Evolutionary conservation across 208 protist species (phyloP), one percentile per base, ranked within the genome.

Genomic region (Leishmania turanica): DNA sequence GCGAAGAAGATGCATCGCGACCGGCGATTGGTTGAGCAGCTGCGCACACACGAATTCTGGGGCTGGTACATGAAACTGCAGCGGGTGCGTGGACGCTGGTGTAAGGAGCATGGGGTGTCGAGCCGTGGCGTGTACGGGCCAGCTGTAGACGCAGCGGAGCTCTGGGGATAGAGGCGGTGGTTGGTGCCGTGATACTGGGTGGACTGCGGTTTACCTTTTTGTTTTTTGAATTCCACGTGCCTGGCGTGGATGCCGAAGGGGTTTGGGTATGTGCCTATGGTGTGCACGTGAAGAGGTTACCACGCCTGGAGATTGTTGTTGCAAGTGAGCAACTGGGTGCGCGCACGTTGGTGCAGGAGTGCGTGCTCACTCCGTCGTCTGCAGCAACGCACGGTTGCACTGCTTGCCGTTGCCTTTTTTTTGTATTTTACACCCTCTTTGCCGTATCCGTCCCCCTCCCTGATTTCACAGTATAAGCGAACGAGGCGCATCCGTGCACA

Each of bases 51-150:
- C 74, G 94, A 98, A 80, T 98, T 97, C 81, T 97, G 94, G 93
- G 91, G 90, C 11, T 98, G 94, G 93, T 98, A 97, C 86, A 97
- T 91, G 88, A 97, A 96, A 73, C 88, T 98, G 58, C 96, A 98
- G 84, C 96, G 96, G 49, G 96, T 97, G 78, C 91, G 96, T 76
- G 96, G 94, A 0, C 87, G 92, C 13, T 98, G 96, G 94, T 98
- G 96, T 81, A 90, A 92, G 42, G 93, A 98, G 81, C 92, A 97
- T 53, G 94, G 91, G 17, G 90, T 98, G 53, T 92, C 93, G 62
- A 97, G 94, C 86, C 88, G 96, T 58, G 96, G 96, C 65, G 94
- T 97, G 34, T 98, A 98, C 75, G 93, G 93, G 0, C 96, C 96
- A 62, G 96, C 94, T 21, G 94, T 98, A 8, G 96, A 98, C 75